Evolutionary conservation across 1,139 yeast species (phyloP).

Genomic region (Diutina ranongensis): DNA sequence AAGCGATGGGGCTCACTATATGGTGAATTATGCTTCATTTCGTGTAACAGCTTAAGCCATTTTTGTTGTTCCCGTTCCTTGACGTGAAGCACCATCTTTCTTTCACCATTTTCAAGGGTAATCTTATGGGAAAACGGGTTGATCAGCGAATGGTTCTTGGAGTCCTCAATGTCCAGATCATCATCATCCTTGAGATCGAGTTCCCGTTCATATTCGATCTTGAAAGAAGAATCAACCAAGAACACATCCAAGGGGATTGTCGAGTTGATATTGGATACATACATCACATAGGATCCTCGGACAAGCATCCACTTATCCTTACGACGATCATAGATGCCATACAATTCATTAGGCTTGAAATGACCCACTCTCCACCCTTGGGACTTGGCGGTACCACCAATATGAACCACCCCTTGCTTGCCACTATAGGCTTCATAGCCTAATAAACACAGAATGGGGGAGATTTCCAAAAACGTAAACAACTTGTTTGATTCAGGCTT

Average conservation of each 20-base stretch:
- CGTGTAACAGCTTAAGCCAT: slow-evolving; percentile 68
- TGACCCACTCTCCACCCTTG: slow-evolving; percentile 98
- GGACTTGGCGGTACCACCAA: slow-evolving; percentile 71
- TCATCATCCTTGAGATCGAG: slow-evolving; percentile 19
- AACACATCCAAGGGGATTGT: slow-evolving; percentile 89
- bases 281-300: slow-evolving; percentile 73
- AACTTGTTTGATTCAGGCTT: slow-evolving; percentile 74
- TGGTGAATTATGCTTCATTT: slow-evolving; percentile 53
- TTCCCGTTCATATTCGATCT: slow-evolving; percentile 30
- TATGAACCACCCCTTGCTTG: slow-evolving; percentile 76
- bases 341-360: slow-evolving; percentile 65
- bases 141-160: slow-evolving; percentile 11
- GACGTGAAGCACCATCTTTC: slow-evolving; percentile 66
- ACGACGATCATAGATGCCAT: slow-evolving; percentile 81
- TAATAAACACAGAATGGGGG: slow-evolving; percentile 75
- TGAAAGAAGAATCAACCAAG: slow-evolving; percentile 63
- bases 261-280: slow-evolving; percentile 76
- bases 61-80: slow-evolving; percentile 53
- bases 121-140: slow-evolving; percentile 21
- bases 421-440: slow-evolving; percentile 78
- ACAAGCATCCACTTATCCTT: slow-evolving; percentile 87
- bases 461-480: slow-evolving; percentile 79
- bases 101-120: slow-evolving; percentile 67
- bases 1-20: slow-evolving; percentile 76
- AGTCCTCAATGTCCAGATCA: slow-evolving; percentile 38